Percentiles rank a stretch among this genome's conserved stretches.
phyloP scores from a whole-genome alignment of 2,329 filamentous ascomycete species.

The Trichoderma lentiforme region DNA sequence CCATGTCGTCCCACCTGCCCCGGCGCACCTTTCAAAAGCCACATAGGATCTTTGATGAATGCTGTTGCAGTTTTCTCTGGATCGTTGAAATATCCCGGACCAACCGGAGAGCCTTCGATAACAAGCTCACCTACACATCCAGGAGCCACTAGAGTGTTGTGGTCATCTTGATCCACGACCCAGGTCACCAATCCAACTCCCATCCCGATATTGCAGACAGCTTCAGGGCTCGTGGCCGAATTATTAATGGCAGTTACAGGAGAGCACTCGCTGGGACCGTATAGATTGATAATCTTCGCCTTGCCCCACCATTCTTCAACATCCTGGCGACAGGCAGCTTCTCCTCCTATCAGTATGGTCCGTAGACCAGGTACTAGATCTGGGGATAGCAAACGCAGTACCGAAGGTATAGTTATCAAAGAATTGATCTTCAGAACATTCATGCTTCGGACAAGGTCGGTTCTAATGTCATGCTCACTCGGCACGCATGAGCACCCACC shows the following conservation, averaged over 20 bases:
- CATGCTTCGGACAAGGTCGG: constrained; percentile 42
- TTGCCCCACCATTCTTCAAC: constrained; percentile 14
- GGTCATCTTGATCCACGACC: not conserved
- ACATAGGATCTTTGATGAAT: not conserved
- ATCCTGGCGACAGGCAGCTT: constrained; percentile 14
- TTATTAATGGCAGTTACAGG: not conserved
- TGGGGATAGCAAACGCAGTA: constrained; percentile 18
- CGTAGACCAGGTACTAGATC: constrained; percentile 5
- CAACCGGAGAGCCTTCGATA: constrained; percentile 27
- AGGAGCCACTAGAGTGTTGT: constrained; percentile 23
- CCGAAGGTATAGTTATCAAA: constrained; percentile 19
- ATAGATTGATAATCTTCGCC: constrained; percentile 20
- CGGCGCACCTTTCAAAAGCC: constrained; percentile 26
- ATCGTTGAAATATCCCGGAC: constrained; percentile 25
- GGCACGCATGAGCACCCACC: constrained; percentile 52
- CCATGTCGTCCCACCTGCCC: not conserved
- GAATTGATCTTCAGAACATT: constrained; percentile 31
- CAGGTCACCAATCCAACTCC: not conserved
- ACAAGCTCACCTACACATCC: constrained; percentile 28
- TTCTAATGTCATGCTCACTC: constrained; percentile 49
- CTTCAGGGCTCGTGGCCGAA: not conserved
- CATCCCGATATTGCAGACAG: not conserved
- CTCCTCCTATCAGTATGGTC: constrained; percentile 20
- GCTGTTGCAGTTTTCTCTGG: not conserved
- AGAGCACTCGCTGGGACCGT: constrained; percentile 25